Conservation (phyloP, 495 filamentous ascomycete species). For the Aspergillus heteromorphus region DNA sequence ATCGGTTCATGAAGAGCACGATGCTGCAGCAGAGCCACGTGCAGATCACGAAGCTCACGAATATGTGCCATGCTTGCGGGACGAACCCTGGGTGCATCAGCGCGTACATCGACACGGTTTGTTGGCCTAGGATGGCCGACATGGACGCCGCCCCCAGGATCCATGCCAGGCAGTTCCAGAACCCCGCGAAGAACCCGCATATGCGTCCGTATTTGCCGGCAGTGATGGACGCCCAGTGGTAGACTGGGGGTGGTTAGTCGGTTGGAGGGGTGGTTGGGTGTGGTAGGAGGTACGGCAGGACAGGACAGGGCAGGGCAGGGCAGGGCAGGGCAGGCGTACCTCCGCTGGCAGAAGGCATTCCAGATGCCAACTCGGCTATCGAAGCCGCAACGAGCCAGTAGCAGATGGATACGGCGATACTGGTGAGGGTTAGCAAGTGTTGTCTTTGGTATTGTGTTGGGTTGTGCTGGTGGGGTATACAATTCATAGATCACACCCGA, state of each 20-base stretch:
- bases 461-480: slow-evolving; percentile 20
- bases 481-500: slow-evolving; percentile 51
- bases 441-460: background rate
- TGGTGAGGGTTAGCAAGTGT: slow-evolving; percentile 16
- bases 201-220: slow-evolving; percentile 64
- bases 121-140: slow-evolving; percentile 60
- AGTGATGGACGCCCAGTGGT: slow-evolving; percentile 80
- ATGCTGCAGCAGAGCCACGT: slow-evolving; percentile 62
- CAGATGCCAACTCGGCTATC: slow-evolving; percentile 69
- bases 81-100: slow-evolving; percentile 61
- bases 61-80: slow-evolving; percentile 69
- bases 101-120: slow-evolving; percentile 64
- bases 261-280: no score
- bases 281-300: no score
- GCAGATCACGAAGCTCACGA: slow-evolving; percentile 60
- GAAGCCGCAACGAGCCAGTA: slow-evolving; percentile 52
- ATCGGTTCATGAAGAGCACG: slow-evolving; percentile 67
- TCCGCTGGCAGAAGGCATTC: slow-evolving; percentile 74
- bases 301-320: background rate
- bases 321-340: slow-evolving; percentile 22
- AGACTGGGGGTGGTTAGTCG: slow-evolving; percentile 39
- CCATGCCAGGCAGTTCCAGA: slow-evolving; percentile 80
- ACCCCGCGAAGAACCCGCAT: slow-evolving; percentile 72
- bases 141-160: slow-evolving; percentile 58
- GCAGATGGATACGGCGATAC: slow-evolving; percentile 44